Conservation (phyloP, 495 filamentous ascomycete species). For the Xylaria telfairii region DNA sequence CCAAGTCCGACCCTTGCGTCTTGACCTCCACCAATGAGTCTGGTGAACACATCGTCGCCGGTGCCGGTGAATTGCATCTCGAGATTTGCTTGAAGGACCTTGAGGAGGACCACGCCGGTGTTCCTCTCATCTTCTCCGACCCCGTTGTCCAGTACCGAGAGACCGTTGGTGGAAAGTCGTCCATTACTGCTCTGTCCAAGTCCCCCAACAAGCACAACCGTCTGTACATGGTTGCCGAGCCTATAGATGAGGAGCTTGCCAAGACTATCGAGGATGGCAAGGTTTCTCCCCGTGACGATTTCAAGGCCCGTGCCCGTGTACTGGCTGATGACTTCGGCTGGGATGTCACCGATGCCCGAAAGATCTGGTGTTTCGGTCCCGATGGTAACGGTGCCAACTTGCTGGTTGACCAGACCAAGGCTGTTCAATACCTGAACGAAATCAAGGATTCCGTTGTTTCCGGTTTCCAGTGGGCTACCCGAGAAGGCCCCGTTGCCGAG, state of each 20-base stretch:
- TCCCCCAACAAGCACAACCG: conserved; percentile 99
- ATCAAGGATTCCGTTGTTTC: conserved; percentile 99
- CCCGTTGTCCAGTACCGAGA: conserved; percentile 98
- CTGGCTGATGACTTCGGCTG: conserved; percentile 97
- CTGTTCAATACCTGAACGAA: conserved; percentile 99
- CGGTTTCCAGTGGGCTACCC: conserved; percentile 99
- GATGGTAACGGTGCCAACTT: conserved; percentile 98
- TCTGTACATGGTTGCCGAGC: conserved; percentile 91
- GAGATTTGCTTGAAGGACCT: conserved; percentile 99
- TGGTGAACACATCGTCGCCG: conserved; percentile 98
- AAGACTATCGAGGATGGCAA: conserved; percentile 90
- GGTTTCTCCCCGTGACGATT: conserved; percentile 95
- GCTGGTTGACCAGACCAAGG: conserved; percentile 99
- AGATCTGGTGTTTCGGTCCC: conserved; percentile 99
- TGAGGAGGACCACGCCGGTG: conserved; percentile 98
- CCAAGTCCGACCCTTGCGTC: conserved; percentile 99
- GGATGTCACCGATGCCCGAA: conserved; percentile 99
- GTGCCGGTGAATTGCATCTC: conserved; percentile 98
- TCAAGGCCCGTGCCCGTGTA: conserved; percentile 97
- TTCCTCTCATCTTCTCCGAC: conserved; percentile 94
- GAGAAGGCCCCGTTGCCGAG: conserved; percentile 96
- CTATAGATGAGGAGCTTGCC: conserved; percentile 87
- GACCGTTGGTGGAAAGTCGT: conserved; percentile 80
- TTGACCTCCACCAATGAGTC: conserved; percentile 85
- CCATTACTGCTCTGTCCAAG: conserved; percentile 97